These are phyloP conservation scores for Macaranga tanarius DNA, from an alignment of 441 rosid genomes.

Conservation along the genomic window DNA sequence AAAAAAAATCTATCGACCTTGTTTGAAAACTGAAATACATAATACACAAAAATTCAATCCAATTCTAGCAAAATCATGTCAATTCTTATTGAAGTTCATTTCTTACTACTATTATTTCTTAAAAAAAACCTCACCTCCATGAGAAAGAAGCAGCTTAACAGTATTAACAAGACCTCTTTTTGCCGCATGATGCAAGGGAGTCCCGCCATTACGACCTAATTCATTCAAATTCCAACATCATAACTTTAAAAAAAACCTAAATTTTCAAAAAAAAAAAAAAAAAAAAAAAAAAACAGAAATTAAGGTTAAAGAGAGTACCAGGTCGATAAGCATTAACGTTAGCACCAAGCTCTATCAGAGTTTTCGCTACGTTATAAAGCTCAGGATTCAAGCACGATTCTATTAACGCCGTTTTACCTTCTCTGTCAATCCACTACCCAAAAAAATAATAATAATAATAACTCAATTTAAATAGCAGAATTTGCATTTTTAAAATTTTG, in stretches of 20 bases:
- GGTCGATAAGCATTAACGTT: slow-evolving; percentile 83
- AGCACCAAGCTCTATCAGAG: slow-evolving; percentile 83
- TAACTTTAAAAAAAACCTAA: not conserved
- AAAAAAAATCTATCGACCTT: not conserved
- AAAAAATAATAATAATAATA: not conserved
- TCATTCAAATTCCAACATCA: too few relatives aligned
- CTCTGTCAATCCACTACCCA: slow-evolving; percentile 76
- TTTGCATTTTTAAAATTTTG: too few relatives aligned
- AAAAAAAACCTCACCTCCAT: slow-evolving; percentile 88
- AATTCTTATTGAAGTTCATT: too few relatives aligned
- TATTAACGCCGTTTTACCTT: slow-evolving; percentile 88
- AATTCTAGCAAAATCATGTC: too few relatives aligned
- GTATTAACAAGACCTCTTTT: slow-evolving; percentile 78
- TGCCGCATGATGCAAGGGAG: slow-evolving; percentile 95
- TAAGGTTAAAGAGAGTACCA: slow-evolving; percentile 34
- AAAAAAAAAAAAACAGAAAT: not conserved
- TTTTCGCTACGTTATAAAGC: slow-evolving; percentile 58
- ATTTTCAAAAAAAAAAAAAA: not conserved
- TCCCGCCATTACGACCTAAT: slow-evolving; percentile 78
- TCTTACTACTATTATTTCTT: too few relatives aligned
- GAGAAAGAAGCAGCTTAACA: slow-evolving; percentile 74
- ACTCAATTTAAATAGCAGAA: not conserved
- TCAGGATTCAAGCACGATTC: slow-evolving; percentile 66
- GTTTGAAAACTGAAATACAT: too few relatives aligned
- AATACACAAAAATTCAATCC: too few relatives aligned